Percentiles rank a stretch among this genome's conserved stretches.
Evolutionary conservation across 1,284 basidiomycete genomes (phyloP).

Genomic region (Prillingera fragicola): DNA sequence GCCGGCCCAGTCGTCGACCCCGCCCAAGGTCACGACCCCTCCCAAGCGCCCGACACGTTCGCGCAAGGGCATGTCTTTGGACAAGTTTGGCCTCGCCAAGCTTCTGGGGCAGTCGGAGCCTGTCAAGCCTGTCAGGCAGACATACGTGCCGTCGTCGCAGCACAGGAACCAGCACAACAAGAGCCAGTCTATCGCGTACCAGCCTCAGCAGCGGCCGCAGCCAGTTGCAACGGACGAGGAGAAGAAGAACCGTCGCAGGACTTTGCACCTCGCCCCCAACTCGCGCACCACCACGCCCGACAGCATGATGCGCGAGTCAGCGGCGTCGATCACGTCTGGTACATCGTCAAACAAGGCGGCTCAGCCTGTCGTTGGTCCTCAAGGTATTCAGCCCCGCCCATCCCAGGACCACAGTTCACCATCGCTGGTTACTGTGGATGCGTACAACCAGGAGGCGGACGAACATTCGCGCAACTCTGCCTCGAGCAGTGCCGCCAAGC

Average conservation of each 20-base stretch:
- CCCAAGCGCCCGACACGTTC: conserved; percentile 49
- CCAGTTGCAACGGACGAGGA: conserved; percentile 18
- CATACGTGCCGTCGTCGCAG: conserved; percentile 10
- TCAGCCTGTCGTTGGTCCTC: conserved; percentile 25
- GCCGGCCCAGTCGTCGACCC: not conserved
- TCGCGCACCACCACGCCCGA: conserved; percentile 4
- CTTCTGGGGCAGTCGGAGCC: conserved; percentile 50
- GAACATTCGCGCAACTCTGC: conserved; percentile 24
- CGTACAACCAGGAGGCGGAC: conserved; percentile 20
- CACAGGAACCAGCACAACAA: conserved; percentile 15
- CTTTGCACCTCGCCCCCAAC: conserved; percentile 23
- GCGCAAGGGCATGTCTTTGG: conserved; percentile 61
- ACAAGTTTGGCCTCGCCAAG: conserved; percentile 67
- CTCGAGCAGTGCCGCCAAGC: conserved; percentile 55
- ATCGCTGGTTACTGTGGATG: conserved; percentile 39
- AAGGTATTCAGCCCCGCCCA: conserved; percentile 25
- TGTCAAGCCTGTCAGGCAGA: not conserved
- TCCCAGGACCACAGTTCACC: conserved; percentile 26
- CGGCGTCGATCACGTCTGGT: conserved; percentile 5
- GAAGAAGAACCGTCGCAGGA: conserved; percentile 37
- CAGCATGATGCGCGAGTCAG: not conserved
- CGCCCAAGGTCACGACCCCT: not conserved
- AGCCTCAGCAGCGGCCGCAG: not conserved
- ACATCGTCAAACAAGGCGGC: conserved; percentile 20
- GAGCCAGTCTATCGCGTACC: conserved; percentile 11